Evolutionary conservation across 164 flowering plant species (phyloP).

Genomic region (Aristolochia fimbriata): DNA sequence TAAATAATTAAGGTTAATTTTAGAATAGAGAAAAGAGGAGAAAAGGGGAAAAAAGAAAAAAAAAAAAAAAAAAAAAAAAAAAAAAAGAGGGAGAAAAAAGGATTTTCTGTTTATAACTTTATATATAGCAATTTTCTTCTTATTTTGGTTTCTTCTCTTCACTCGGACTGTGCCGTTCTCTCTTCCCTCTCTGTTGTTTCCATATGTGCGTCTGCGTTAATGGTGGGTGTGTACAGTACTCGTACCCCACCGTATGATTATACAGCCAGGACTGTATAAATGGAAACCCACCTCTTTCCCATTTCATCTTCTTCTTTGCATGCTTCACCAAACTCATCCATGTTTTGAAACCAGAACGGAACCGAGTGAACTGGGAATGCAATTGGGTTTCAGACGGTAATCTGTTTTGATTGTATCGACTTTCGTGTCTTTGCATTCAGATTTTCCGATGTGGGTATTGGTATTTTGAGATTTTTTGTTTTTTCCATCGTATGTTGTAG

Average conservation of each 20-base stretch:
- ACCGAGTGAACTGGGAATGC: conserved; percentile 14
- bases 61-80: too few relatives aligned
- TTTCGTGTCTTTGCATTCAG: conserved; percentile 8
- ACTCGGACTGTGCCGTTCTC: not conserved
- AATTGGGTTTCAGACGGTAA: conserved; percentile 17
- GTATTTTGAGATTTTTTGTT: conserved; percentile 7
- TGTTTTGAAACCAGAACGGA: conserved; percentile 4
- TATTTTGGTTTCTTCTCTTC: not conserved
- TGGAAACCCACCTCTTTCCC: conserved; percentile 4
- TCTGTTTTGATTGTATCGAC: conserved; percentile 13
- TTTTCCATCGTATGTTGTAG: not conserved
- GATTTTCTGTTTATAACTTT: too few relatives aligned
- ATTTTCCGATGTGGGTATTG: conserved; percentile 15
- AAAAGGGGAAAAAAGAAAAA: too few relatives aligned
- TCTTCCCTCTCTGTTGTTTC: conserved; percentile 1
- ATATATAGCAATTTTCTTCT: too few relatives aligned
- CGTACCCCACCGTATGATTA: conserved; percentile 5
- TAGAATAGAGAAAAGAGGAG: too few relatives aligned
- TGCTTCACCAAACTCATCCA: conserved; percentile 20
- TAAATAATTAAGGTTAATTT: too few relatives aligned
- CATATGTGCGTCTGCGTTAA: conserved; percentile 8
- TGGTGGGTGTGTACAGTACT: conserved; percentile 7
- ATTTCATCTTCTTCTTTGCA: conserved; percentile 17
- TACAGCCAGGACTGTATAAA: conserved; percentile 11
- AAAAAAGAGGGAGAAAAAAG: too few relatives aligned